phyloP scores from a whole-genome alignment of 2,329 filamentous ascomycete species.

The Aspergillus glaucus region DNA sequence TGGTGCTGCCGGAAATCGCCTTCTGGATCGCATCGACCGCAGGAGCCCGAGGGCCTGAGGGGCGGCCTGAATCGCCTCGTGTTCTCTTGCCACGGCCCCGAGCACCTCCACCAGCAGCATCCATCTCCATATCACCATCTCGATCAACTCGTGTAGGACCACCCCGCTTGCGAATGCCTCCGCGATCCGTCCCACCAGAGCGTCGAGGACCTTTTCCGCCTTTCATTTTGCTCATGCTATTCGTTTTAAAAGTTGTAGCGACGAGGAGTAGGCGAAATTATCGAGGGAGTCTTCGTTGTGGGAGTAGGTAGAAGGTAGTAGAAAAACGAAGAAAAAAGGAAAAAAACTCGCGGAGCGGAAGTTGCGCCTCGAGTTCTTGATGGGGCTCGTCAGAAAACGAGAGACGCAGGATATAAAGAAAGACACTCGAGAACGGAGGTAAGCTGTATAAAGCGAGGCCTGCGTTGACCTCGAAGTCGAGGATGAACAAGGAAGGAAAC shows the following conservation, averaged over 20 bases:
- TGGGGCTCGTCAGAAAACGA: neutral
- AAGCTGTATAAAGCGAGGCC: neutral
- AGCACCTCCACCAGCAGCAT: slow-evolving; percentile 32
- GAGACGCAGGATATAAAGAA: neutral
- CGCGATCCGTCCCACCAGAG: slow-evolving; percentile 31
- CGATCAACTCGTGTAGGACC: slow-evolving; percentile 45
- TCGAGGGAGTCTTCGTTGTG: neutral
- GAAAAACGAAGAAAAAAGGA: neutral
- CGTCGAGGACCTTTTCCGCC: slow-evolving; percentile 26
- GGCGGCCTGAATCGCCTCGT: slow-evolving; percentile 24
- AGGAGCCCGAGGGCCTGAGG: slow-evolving; percentile 16
- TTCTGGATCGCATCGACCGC: slow-evolving; percentile 30
- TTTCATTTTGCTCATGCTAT: slow-evolving; percentile 23
- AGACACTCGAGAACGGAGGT: neutral
- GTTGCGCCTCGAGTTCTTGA: slow-evolving; percentile 19
- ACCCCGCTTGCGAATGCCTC: slow-evolving; percentile 48
- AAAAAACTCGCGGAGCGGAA: slow-evolving; percentile 4
- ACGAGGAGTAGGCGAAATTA: neutral
- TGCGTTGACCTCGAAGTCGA: neutral
- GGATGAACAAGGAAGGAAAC: slow-evolving; percentile 1
- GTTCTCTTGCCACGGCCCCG: slow-evolving; percentile 30
- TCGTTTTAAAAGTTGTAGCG: neutral
- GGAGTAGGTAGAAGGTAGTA: neutral
- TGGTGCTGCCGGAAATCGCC: slow-evolving; percentile 25
- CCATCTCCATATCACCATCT: slow-evolving; percentile 60